Evolutionary conservation across 305 asterid species (phyloP), one percentile per base, ranked within the genome.

Genomic region (Caryopteris hybrid): DNA sequence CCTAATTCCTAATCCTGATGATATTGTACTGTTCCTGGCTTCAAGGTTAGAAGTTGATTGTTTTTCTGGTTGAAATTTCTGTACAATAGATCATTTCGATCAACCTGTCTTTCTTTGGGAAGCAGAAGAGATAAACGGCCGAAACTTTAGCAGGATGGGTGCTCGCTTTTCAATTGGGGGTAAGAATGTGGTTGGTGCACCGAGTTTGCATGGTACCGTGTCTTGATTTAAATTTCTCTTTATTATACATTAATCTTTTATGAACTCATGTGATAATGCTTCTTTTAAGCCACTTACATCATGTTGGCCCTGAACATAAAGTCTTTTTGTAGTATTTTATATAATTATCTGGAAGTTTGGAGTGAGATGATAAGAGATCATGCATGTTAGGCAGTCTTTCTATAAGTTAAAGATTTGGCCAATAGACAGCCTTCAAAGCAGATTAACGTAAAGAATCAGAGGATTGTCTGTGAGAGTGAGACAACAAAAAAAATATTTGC

Each of bases 41-140:
- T 73, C 65, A 46, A 62, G 68, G 46, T 69, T 75, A 72, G 78
- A 77, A 77, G 79, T 82, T 84, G 75, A 79, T 79, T 78, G 23
- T 75, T 79, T 70, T 80, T 78, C 68, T 86, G 83, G 83, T 80
- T 84, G 87, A 78, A 84, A 73, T 74, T 86, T 79, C 74, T 80
- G 65, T 78, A 71, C 80, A 79, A 84, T 90, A 83, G 90, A 85
- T 85, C 74, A 71, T 78, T 79, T 85, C 88, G 16, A n/a, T n/a
- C n/a, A n/a, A 77, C 85, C 68, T 76, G 79, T 74, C 83, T 75
- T 78, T 88, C 77, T 82, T 80, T 61, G 83, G 93, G 92, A 83
- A 79, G 92, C 87, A 71, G 87, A 82, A 79, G 86, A 78, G 84
- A 77, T 57, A 81, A 73, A 85, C 25, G 81, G 90, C 80, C 80